Evolutionary conservation across 176 grass and related monocot species (phyloP).

Genomic region (Dactylis glomerata): DNA sequence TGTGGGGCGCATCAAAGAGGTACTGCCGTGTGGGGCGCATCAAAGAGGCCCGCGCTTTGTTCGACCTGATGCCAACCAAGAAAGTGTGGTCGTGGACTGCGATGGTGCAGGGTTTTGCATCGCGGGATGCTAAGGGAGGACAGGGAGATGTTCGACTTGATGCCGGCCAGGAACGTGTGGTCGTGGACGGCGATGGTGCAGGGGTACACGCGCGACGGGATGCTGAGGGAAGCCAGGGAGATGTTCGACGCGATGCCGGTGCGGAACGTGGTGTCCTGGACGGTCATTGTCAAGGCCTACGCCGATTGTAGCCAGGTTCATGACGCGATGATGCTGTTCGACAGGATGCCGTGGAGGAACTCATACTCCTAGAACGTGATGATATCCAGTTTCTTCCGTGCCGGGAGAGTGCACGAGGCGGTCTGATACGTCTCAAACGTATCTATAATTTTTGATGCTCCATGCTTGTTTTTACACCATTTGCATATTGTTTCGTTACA

Average conservation of each 20-base stretch:
- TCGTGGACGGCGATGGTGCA: slow-evolving; percentile 64
- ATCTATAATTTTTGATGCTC: no score
- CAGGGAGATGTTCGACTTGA: neutral
- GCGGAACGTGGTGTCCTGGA: slow-evolving; percentile 49
- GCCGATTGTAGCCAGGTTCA: neutral
- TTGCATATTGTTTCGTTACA: no score
- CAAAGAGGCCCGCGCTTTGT: slow-evolving; percentile 21
- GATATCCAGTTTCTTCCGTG: slow-evolving; percentile 25
- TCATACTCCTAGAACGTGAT: slow-evolving; percentile 37
- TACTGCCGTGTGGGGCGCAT: no score
- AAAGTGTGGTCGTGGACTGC: neutral
- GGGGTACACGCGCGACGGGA: slow-evolving; percentile 20
- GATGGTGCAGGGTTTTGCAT: no score
- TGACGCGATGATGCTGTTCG: slow-evolving; percentile 35
- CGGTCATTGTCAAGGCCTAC: slow-evolving; percentile 40
- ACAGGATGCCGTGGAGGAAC: slow-evolving; percentile 37
- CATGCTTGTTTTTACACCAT: no score
- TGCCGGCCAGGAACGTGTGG: neutral
- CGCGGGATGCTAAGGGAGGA: no score
- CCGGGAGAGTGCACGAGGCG: neutral
- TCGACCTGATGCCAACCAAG: slow-evolving; percentile 24
- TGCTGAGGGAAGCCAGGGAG: slow-evolving; percentile 43
- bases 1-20: slow-evolving; percentile 7
- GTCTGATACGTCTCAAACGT: no score
- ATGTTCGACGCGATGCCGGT: slow-evolving; percentile 58